Evolutionary conservation across 306 rosid species (phyloP), one percentile per base, ranked within the genome.

Genomic region (Cucumis cinereus): DNA sequence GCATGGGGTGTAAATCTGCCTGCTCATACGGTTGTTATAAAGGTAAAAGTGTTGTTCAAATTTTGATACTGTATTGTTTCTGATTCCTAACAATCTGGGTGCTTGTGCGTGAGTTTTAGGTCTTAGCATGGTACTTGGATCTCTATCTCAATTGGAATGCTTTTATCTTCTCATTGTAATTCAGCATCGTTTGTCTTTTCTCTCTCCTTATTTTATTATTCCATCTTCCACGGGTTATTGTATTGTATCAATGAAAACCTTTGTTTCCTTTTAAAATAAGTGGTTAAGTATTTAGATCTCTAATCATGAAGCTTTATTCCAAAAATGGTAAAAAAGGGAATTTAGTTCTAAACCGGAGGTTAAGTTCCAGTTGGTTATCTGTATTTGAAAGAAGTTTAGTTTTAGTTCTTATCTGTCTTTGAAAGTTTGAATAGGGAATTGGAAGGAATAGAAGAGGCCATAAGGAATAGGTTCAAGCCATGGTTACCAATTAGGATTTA

Each of bases 1-100:
- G 98, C 98, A 67, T 93, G 98, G 98, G 98, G 98, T 72, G 98
- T 93, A 79, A 93, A 93, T 84, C 90, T 93, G 59, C 97, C 98
- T 28, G 98, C 98, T 81, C 98, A 93, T 86, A 93, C 98, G 15
- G 98, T 93, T 84, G 94, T 93, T 81, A 91, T 93, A 74, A 93
- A 93, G 98, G 98, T 93, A 71, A 47, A 47, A 69, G 70, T 22
- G 33, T 80, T 84, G 89, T 76, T 64, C 36, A 8, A 35, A 40
- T 50, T 61, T 5, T 19, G 43, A 58, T 22, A 24, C 4, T 13
- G 35, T 45, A 45, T 45, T 69, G 22, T 49, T 71, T 26, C 59
- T 10, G 43, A 71, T 71, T 71, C 36, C 40, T 47, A 16, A 71
- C 38, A 63, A 23, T 26, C 14, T 26, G 11, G 58, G 9, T 22